These are phyloP conservation scores for Fusarium compactum DNA, from an alignment of 2,329 filamentous ascomycete genomes.

Conservation along the genomic window DNA sequence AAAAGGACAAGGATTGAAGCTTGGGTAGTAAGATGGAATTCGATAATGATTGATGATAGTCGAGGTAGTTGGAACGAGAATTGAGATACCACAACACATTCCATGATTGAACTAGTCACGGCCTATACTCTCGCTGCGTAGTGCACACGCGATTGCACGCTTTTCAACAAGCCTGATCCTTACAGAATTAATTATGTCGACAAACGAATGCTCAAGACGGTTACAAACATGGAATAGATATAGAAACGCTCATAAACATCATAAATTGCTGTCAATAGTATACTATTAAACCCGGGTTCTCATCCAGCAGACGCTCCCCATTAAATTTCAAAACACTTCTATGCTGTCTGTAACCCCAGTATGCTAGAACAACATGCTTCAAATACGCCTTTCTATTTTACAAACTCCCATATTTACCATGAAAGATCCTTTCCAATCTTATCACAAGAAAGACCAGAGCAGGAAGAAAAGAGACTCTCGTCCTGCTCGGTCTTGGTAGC, in stretches of 20 bases:
- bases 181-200: no score
- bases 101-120: no score
- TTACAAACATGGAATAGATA: neutral
- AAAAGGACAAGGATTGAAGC: no score
- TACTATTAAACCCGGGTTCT: neutral
- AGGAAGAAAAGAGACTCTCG: slow-evolving; percentile 29
- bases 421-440: slow-evolving; percentile 30
- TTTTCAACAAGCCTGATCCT: no score
- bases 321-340: neutral
- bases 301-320: neutral
- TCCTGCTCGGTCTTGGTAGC: slow-evolving; percentile 34
- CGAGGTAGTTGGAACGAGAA: neutral
- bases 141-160: no score
- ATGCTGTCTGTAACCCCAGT: neutral
- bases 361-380: slow-evolving; percentile 4
- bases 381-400: slow-evolving; percentile 25
- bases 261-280: neutral
- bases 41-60: neutral
- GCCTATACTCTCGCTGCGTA: no score
- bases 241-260: no score
- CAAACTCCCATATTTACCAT: slow-evolving; percentile 16
- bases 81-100: neutral
- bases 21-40: accelerated
- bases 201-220: no score
- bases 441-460: slow-evolving; percentile 30